Evolutionary conservation across 177 flowering plant species (phyloP), one percentile per base, ranked within the genome.

Genomic region (Telopea speciosissima): DNA sequence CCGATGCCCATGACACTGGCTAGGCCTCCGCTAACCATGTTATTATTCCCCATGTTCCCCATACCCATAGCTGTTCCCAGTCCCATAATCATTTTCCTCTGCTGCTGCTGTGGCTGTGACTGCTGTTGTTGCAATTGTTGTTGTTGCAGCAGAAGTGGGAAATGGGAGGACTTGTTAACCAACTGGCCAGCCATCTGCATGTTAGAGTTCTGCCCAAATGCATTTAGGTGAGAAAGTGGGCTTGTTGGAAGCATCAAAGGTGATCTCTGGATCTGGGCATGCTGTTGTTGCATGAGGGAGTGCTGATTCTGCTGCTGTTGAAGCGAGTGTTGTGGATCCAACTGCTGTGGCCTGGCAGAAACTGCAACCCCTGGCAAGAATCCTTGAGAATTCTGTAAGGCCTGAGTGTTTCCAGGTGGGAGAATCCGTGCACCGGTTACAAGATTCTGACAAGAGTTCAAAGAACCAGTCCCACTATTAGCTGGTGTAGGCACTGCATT

Each of bases 31-130:
- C 45, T 22, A 2, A 21, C 56, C 66, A 63, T 63, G 26, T 10
- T 19, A 49, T 40, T 73, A 68, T n/a, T 62, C 25, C 68, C 70
- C 17, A 31, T 36, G 62, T 70, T 65, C 21, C 62, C 77, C 56
- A 60, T 59, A 59, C 65, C 60, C 8, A 26, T 31, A 11, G 68
- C 31, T 24, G 63, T 49, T 21, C 58, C 62, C 36, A 73, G 54
- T 62, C 72, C 74, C 49, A 40, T 63, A 63, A 75, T 71, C 69
- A 63, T 31, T 25, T 63, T 76, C 49, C 69, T 60, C 69, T 67
- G 75, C 67, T 68, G 36, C 11, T 68, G n/a, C 63, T 63, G 49
- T 26, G 65, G 69, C 31, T 69, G 76, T 42, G 62, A 71, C 3
- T 11, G 42, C 3, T 74, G 69, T 31, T 69, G 76, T 42, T 62